Percentiles rank a stretch among this genome's conserved stretches.
phyloP scores from a whole-genome alignment of 2,329 filamentous ascomycete species.

The Pseudogymnoascus sp. region DNA sequence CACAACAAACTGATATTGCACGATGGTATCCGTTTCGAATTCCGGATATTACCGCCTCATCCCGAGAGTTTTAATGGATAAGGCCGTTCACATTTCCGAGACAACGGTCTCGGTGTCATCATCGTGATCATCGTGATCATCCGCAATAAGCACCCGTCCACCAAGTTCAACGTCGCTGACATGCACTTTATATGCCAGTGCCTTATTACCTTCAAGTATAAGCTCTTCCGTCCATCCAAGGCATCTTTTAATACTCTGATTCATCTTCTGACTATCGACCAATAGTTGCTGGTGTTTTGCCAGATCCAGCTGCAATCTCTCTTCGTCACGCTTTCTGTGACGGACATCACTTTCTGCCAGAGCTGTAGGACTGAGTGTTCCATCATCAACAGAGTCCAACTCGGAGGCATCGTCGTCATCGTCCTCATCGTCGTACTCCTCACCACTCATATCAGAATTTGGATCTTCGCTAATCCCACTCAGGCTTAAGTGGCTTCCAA shows the following conservation, averaged over 20 bases:
- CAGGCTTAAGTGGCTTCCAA: slow-evolving; percentile 36
- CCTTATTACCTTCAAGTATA: slow-evolving; percentile 81
- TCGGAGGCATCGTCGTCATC: slow-evolving; percentile 45
- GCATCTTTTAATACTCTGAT: slow-evolving; percentile 85
- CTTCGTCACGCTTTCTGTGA: slow-evolving; percentile 69
- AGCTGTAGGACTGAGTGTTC: slow-evolving; percentile 34
- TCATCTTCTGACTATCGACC: slow-evolving; percentile 87
- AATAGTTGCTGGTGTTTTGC: slow-evolving; percentile 83
- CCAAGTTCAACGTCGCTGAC: slow-evolving; percentile 75
- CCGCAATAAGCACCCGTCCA: slow-evolving; percentile 66
- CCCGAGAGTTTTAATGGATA: neutral
- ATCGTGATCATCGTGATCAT: slow-evolving; percentile 48
- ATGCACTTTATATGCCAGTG: slow-evolving; percentile 73
- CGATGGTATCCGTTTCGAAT: slow-evolving; percentile 16
- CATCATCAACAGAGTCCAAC: slow-evolving; percentile 33
- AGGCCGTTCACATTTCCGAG: neutral
- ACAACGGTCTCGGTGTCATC: slow-evolving; percentile 19
- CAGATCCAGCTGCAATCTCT: slow-evolving; percentile 75
- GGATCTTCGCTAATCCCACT: slow-evolving; percentile 16
- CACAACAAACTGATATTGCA: neutral
- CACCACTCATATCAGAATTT: slow-evolving; percentile 46
- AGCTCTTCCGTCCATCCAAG: slow-evolving; percentile 83
- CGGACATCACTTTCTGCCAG: slow-evolving; percentile 39
- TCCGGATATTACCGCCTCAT: neutral
- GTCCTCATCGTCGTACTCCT: slow-evolving; percentile 37